phyloP scores from a whole-genome alignment of 805 yeast genomes.

The Ogataea methanolica region DNA sequence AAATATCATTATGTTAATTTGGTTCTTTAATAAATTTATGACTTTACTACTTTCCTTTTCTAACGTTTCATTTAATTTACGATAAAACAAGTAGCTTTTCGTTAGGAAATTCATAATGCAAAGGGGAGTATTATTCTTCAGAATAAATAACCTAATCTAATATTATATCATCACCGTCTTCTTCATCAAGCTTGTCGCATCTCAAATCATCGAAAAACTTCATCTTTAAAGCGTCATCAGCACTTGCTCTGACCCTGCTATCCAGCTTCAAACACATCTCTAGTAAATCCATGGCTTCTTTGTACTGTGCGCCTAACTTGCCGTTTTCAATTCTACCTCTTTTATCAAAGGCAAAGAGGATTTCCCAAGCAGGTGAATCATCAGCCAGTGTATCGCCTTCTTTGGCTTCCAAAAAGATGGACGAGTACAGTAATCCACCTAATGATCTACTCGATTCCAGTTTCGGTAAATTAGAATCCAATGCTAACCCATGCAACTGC shows the following conservation, averaged over 20 bases:
- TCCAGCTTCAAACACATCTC: constrained; percentile 55
- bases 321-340: constrained; percentile 35
- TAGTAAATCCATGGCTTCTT: constrained; percentile 50
- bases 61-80: no score
- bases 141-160: constrained; percentile 13
- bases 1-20: no score
- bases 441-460: constrained; percentile 39
- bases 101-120: no score
- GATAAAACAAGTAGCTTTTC: no score
- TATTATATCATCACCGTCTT: constrained; percentile 19
- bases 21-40: no score
- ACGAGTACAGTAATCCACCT: constrained; percentile 38
- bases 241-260: constrained; percentile 51
- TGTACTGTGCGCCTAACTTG: constrained; percentile 33
- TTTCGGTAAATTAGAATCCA: constrained; percentile 61
- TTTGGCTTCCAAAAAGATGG: constrained; percentile 39
- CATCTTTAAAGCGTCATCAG: constrained; percentile 50
- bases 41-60: no score
- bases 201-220: constrained; percentile 51
- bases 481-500: constrained; percentile 79
- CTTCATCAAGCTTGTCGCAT: constrained; percentile 11
- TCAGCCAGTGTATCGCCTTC: constrained; percentile 59
- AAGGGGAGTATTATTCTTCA: no score
- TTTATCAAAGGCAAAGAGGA: constrained; percentile 45
- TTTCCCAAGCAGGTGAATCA: constrained; percentile 69